phyloP scores from a whole-genome alignment of 805 yeast species.

The Teunomyces atbi region DNA sequence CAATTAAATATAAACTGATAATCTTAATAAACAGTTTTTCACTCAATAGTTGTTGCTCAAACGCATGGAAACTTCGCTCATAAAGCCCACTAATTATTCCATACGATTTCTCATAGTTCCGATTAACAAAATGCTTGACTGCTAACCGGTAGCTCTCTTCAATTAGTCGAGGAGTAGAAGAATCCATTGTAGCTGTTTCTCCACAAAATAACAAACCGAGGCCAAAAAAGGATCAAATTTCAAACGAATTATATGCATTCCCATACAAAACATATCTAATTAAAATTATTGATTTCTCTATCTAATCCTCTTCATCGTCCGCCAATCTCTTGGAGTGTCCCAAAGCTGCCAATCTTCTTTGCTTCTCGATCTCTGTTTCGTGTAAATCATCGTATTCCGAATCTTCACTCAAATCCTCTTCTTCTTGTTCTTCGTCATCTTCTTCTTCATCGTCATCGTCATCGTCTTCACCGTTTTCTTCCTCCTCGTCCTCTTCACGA shows the following conservation, averaged over 20 bases:
- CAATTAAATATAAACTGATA: constrained; percentile 33
- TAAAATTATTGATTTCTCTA: neutral
- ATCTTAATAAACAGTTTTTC: constrained; percentile 34
- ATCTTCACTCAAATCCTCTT: constrained; percentile 20
- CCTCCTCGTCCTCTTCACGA: neutral
- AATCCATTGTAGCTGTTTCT: neutral
- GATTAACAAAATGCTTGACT: constrained; percentile 38
- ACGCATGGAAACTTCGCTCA: constrained; percentile 18
- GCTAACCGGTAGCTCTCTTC: constrained; percentile 29
- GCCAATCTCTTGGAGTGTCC: constrained; percentile 44
- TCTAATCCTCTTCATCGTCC: constrained; percentile 50
- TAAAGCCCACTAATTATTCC: constrained; percentile 23
- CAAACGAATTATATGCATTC: neutral
- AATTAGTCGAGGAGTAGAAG: constrained; percentile 2
- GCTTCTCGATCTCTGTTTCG: constrained; percentile 68
- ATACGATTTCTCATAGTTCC: constrained; percentile 33
- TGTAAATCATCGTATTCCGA: constrained; percentile 23
- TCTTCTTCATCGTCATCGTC: constrained; percentile 24
- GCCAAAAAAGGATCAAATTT: neutral
- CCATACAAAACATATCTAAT: neutral
- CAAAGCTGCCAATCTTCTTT: constrained; percentile 59
- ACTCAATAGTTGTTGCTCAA: constrained; percentile 20
- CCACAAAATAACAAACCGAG: constrained; percentile 1
- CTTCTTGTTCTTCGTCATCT: constrained; percentile 23
- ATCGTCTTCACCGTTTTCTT: constrained; percentile 1